These are phyloP conservation scores for Fusarium kyushuense DNA, from an alignment of 2,329 filamentous ascomycete genomes.

Conservation along the genomic window DNA sequence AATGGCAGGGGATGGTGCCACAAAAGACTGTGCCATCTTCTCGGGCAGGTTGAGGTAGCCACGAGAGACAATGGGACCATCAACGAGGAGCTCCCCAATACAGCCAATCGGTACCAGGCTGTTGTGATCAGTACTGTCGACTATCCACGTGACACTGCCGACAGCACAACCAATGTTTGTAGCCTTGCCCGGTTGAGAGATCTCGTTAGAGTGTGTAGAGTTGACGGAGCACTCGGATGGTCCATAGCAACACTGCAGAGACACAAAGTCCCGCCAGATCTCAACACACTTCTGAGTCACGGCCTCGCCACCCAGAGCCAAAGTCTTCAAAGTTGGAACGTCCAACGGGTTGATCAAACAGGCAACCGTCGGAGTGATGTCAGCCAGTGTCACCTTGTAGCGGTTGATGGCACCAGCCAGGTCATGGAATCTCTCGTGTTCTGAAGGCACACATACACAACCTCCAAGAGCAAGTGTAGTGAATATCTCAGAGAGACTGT, in stretches of 20 bases:
- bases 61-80: constrained; percentile 38
- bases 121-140: constrained; percentile 14
- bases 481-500: constrained; percentile 35
- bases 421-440: constrained; percentile 35
- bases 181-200: constrained; percentile 29
- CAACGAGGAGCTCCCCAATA: constrained; percentile 31
- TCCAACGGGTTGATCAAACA: constrained; percentile 29
- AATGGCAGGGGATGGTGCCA: constrained; percentile 5
- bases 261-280: constrained; percentile 36
- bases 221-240: constrained; percentile 37
- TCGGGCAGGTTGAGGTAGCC: constrained; percentile 38
- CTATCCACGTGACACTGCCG: constrained; percentile 34
- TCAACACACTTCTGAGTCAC: constrained; percentile 36
- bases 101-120: constrained; percentile 22
- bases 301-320: constrained; percentile 34
- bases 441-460: constrained; percentile 36
- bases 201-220: constrained; percentile 20
- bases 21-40: constrained; percentile 28
- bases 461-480: constrained; percentile 26
- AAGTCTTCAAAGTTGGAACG: constrained; percentile 27
- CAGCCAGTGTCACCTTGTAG: constrained; percentile 21
- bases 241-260: constrained; percentile 34
- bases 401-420: constrained; percentile 30
- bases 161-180: constrained; percentile 35
- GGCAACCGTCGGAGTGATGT: constrained; percentile 37